A percentile compares a stretch with the other conserved stretches of the same genome.
Conservation (phyloP, 805 yeast genomes). For the Debaryomyces hansenii region DNA sequence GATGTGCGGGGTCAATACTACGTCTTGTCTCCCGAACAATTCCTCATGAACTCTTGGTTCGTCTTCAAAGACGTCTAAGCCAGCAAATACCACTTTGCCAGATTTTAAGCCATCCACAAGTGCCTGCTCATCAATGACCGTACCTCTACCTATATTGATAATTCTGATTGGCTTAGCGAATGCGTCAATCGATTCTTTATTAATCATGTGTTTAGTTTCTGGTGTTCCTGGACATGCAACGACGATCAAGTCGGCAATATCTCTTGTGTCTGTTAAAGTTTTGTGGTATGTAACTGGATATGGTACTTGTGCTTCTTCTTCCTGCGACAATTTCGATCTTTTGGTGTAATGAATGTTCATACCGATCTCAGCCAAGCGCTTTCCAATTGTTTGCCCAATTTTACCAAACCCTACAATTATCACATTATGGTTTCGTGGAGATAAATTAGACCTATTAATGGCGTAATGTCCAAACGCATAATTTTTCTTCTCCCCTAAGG, state of each 20-base stretch:
- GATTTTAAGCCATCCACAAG: slow-evolving; percentile 57
- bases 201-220: slow-evolving; percentile 56
- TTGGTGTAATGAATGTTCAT: slow-evolving; percentile 66
- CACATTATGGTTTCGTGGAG: slow-evolving; percentile 58
- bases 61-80: slow-evolving; percentile 67
- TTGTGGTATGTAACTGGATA: slow-evolving; percentile 45
- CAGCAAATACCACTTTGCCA: slow-evolving; percentile 65
- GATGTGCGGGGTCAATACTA: slow-evolving; percentile 66
- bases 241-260: slow-evolving; percentile 57
- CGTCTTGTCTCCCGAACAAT: slow-evolving; percentile 58
- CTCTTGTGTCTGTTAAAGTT: slow-evolving; percentile 30
- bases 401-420: slow-evolving; percentile 75
- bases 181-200: slow-evolving; percentile 43
- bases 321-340: slow-evolving; percentile 41
- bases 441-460: slow-evolving; percentile 44
- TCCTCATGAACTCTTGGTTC: slow-evolving; percentile 59
- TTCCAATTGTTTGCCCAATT: slow-evolving; percentile 67
- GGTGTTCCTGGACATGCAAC: slow-evolving; percentile 67
- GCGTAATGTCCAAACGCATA: slow-evolving; percentile 45
- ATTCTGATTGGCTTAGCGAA: slow-evolving; percentile 58
- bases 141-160: slow-evolving; percentile 77
- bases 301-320: slow-evolving; percentile 37
- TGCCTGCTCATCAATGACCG: slow-evolving; percentile 66
- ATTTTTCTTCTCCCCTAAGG: slow-evolving; percentile 10
- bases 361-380: slow-evolving; percentile 55